phyloP scores from a whole-genome alignment of 352 stramenopile species.

The Elongisporangium anandrum region DNA sequence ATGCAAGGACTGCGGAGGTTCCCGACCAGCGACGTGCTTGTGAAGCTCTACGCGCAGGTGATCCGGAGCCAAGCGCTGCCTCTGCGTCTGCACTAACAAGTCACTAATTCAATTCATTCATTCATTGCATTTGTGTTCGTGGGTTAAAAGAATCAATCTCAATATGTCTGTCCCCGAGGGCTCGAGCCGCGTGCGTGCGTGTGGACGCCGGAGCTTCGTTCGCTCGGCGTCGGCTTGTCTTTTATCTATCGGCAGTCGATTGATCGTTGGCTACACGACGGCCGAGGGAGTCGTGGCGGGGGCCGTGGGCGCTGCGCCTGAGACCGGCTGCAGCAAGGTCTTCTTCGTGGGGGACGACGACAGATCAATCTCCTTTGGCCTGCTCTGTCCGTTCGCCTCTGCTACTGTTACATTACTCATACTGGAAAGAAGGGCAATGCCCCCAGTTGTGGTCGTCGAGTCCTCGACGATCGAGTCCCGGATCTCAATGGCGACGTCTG shows the following conservation, averaged over 20 bases:
- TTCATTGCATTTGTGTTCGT: conserved; percentile 15
- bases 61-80: conserved; percentile 16
- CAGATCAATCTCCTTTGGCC: conserved; percentile 16
- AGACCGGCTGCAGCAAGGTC: background rate
- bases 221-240: background rate
- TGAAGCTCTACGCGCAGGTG: conserved; percentile 45
- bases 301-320: background rate
- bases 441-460: background rate
- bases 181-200: background rate
- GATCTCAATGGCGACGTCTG: conserved; percentile 36
- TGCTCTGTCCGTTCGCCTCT: conserved; percentile 1
- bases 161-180: background rate
- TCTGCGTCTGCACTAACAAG: conserved; percentile 3
- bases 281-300: background rate
- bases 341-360: conserved; percentile 11
- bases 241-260: background rate
- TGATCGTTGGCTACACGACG: background rate
- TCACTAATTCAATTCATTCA: conserved; percentile 9
- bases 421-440: conserved; percentile 1
- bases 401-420: conserved; percentile 1
- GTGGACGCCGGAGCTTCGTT: background rate
- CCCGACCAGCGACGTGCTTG: conserved; percentile 34
- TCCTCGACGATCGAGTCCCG: conserved; percentile 16
- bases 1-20: conserved; percentile 52
- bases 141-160: conserved; percentile 5